Evolutionary conservation across 225 moss, liverwort and hornwort species (phyloP).

Genomic region (Takakia lepidozioides): DNA sequence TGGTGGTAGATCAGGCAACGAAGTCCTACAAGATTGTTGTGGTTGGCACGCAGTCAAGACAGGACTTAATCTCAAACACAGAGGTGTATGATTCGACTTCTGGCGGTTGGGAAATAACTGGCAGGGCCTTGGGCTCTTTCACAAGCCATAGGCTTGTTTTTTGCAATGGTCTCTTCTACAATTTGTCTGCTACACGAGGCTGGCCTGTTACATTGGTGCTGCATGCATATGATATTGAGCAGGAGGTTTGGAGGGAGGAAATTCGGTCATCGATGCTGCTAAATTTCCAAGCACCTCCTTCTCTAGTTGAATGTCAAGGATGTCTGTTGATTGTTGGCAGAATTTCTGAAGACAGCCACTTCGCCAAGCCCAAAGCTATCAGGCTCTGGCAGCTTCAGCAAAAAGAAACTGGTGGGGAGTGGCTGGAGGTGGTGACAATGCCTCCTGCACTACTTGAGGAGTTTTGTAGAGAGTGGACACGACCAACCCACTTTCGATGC

Average conservation of each 20-base stretch:
- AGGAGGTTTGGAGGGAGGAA: conserved; percentile 47
- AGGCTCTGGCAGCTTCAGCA: conserved; percentile 45
- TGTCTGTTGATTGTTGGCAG: conserved; percentile 45
- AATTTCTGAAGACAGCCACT: conserved; percentile 54
- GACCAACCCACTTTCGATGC: conserved; percentile 53
- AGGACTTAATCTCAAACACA: conserved; percentile 46
- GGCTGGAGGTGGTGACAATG: conserved; percentile 54
- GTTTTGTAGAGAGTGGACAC: conserved; percentile 57
- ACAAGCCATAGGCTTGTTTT: conserved; percentile 51
- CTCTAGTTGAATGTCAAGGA: conserved; percentile 56
- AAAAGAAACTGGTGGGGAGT: conserved; percentile 46
- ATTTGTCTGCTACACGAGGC: conserved; percentile 46
- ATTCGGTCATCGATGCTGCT: conserved; percentile 53
- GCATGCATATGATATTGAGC: conserved; percentile 56
- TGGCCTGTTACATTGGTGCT: conserved; percentile 56
- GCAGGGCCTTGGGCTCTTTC: conserved; percentile 47
- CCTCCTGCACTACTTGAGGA: conserved; percentile 56
- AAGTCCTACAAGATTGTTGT: conserved; percentile 47
- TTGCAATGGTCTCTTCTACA: conserved; percentile 53
- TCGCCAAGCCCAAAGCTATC: conserved; percentile 57
- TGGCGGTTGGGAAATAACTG: conserved; percentile 44
- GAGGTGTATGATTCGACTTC: conserved; percentile 53
- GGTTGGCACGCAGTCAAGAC: conserved; percentile 51
- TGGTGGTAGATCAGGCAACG: conserved; percentile 42
- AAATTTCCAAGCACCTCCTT: conserved; percentile 56